Evolutionary conservation across 179 eudicot species (phyloP).

Genomic region (Silene coronaria): DNA sequence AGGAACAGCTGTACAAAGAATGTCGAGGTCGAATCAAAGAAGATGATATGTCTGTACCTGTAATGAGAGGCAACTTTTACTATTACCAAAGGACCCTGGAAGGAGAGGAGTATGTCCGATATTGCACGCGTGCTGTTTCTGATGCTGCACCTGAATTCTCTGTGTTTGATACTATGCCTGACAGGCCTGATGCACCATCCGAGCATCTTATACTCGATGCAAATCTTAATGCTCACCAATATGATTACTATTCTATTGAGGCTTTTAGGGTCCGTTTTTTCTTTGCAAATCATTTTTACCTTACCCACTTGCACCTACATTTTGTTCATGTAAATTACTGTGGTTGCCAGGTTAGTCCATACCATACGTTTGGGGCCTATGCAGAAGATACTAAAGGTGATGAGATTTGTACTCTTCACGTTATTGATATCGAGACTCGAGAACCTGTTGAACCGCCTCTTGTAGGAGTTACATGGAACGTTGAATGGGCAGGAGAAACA

Average conservation of each 20-base stretch:
- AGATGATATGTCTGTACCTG: constrained; percentile 78
- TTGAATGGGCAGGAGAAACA: constrained; percentile 86
- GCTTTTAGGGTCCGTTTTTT: constrained; percentile 42
- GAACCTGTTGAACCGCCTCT: constrained; percentile 59
- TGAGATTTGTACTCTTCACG: constrained; percentile 60
- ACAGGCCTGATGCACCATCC: constrained; percentile 71
- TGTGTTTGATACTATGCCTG: constrained; percentile 69
- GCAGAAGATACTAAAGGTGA: constrained; percentile 94
- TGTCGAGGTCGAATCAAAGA: constrained; percentile 80
- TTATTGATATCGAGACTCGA: constrained; percentile 65
- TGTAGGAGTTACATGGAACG: constrained; percentile 46
- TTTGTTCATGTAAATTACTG: background rate
- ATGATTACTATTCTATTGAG: constrained; percentile 52
- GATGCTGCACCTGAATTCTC: constrained; percentile 32
- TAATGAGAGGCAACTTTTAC: constrained; percentile 63
- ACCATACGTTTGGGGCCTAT: constrained; percentile 76
- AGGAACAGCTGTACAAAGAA: constrained; percentile 66
- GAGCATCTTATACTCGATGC: constrained; percentile 84
- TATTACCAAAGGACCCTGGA: constrained; percentile 64
- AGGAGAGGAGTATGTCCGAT: constrained; percentile 82
- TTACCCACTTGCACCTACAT: too few relatives aligned
- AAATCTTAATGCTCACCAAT: constrained; percentile 62
- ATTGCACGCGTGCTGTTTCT: constrained; percentile 59
- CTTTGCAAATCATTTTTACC: too few relatives aligned
- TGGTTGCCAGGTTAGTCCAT: constrained; percentile 62